Base-by-base conservation (phyloP, 2,329 filamentous ascomycete species). In the Paecilomyces niveus region DNA sequence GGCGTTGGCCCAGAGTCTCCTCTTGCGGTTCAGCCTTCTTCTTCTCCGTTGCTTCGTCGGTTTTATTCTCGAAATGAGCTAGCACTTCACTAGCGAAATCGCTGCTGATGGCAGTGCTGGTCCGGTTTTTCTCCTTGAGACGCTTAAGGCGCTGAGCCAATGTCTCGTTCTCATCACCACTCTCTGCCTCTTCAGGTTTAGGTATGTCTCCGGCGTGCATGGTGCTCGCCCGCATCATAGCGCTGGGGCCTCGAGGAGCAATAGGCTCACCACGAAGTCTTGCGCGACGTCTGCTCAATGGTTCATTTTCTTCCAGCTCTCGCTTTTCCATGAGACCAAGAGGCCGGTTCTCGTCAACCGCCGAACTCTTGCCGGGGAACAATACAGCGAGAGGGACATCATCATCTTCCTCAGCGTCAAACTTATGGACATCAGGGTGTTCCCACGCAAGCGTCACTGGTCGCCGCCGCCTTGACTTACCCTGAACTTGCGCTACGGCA, bases 371-470 rank as follows among this genome's bases (percentile, higher is more conserved):
- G 11, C 74, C 73, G 1, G 88, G 86, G 65, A 84, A 90, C 15
- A 99, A 81, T 63, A 97, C 80, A 10, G 89, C 94, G 3, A 99
- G 80, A 0, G 94, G 94, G 1, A 96, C 87, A 66, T 97, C 93
- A 57, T 93, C 90, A 63, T 96, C 91, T 54, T 82, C 79, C 11
- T 85, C 85, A 0, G 80, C 80, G 24, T 78, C 77, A 3, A 63
- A 60, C 5, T 66, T 62, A n/a, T 67, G 60, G 10, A 59, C 61
- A 57, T 83, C 78, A 7, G 79, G 77, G 11, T 77, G 75, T 73
- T 97, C 92, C 94, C 94, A 99, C 1, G 93, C 94, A 33, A 99
- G 81, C 59, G 90, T 90, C 33, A 96, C 85, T 59, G 87, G 89
- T 68, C 89, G 89, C 58, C 83, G 83, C 39, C 93, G 85, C 53